Evolutionary conservation across 75 land plant species (phyloP).

Genomic region (Cunninghamia lanceolata): DNA sequence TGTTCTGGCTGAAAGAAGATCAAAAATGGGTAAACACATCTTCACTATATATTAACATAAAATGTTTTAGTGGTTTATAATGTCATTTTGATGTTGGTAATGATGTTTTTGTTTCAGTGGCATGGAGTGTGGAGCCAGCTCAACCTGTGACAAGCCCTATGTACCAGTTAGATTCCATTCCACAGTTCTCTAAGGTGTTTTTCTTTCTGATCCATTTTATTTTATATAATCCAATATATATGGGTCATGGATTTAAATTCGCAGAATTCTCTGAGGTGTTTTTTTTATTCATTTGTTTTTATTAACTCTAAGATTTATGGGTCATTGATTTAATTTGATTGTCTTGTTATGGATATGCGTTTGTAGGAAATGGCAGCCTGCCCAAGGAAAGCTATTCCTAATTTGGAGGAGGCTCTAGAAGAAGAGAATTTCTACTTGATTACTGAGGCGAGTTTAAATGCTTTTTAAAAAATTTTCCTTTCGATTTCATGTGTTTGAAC

Average conservation of each 20-base stretch:
- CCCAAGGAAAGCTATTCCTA: constrained; percentile 36
- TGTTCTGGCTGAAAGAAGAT: constrained; percentile 31
- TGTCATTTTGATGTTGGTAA: neutral
- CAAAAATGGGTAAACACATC: constrained; percentile 21
- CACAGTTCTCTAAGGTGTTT: constrained; percentile 31
- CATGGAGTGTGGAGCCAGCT: constrained; percentile 31
- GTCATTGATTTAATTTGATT: neutral
- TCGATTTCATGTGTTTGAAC: neutral
- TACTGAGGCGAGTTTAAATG: constrained; percentile 41
- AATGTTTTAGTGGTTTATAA: neutral
- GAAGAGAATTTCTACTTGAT: constrained; percentile 61
- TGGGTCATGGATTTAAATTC: neutral
- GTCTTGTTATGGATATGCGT: neutral
- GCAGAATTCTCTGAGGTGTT: neutral
- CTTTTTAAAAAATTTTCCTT: neutral
- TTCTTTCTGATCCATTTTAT: neutral
- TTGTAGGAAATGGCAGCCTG: constrained; percentile 65
- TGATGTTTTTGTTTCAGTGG: constrained; percentile 20
- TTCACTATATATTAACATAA: neutral
- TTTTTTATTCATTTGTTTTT: neutral
- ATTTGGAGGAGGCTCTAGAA: constrained; percentile 34
- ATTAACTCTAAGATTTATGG: neutral
- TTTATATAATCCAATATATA: neutral
- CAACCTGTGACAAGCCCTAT: constrained; percentile 44
- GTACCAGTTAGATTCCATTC: constrained; percentile 33